A percentile compares a stretch with the other conserved stretches of the same genome.
Evolutionary conservation across 345 rosid species (phyloP).

Genomic region (Garcia nutans): DNA sequence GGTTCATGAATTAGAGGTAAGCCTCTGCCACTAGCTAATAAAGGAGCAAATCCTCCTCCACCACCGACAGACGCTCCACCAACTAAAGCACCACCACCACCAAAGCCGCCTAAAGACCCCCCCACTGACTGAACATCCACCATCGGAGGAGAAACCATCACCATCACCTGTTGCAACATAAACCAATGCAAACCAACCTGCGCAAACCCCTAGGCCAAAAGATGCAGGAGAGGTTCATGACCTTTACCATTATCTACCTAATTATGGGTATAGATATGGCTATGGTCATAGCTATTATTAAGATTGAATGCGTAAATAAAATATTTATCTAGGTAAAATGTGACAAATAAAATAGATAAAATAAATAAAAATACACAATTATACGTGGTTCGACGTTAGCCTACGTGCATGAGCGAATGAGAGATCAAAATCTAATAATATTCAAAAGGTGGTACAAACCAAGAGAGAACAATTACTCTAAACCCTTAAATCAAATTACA

Average conservation of each 20-base stretch:
- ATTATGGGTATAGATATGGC: constrained; percentile 39
- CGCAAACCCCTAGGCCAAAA: constrained; percentile 33
- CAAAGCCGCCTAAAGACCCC: constrained; percentile 44
- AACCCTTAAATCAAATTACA: no score
- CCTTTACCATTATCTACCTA: constrained; percentile 48
- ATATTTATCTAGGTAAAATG: no score
- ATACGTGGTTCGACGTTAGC: no score
- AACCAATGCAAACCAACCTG: constrained; percentile 32
- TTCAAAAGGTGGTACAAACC: no score
- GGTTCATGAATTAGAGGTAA: constrained; percentile 52
- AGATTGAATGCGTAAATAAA: no score
- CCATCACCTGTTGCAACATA: constrained; percentile 33
- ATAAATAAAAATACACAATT: no score
- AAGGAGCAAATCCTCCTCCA: constrained; percentile 36
- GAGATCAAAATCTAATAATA: no score
- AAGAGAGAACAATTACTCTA: no score
- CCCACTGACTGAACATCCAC: no score
- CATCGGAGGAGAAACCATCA: constrained; percentile 29
- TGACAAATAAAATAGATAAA: no score
- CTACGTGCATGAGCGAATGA: no score
- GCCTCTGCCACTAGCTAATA: constrained; percentile 2
- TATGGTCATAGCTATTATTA: constrained; percentile 26
- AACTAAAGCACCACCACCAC: constrained; percentile 34
- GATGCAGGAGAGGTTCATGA: constrained; percentile 54
- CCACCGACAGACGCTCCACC: constrained; percentile 46